Conservation (phyloP, 2,329 filamentous ascomycete genomes). For the Claviceps fusiformis region DNA sequence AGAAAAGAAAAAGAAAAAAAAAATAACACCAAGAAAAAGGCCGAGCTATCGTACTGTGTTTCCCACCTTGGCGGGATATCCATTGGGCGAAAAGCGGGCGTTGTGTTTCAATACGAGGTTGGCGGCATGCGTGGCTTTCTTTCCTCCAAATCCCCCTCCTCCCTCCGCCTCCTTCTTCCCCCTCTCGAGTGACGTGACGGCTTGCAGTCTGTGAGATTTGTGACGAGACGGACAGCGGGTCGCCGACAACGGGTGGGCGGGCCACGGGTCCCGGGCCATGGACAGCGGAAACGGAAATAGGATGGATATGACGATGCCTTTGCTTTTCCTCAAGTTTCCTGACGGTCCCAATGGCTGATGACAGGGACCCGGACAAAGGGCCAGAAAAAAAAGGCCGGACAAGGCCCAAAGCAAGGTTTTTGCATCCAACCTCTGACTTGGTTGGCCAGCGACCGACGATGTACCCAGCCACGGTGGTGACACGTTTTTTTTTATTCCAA, state of each 20-base stretch:
- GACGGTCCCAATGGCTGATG: too few relatives aligned
- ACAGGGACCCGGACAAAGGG: too few relatives aligned
- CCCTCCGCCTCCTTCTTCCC: background rate
- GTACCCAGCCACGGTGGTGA: background rate
- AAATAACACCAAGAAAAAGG: too few relatives aligned
- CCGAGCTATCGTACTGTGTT: background rate
- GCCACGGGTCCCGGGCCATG: too few relatives aligned
- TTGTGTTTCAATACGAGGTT: background rate
- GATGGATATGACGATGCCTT: too few relatives aligned
- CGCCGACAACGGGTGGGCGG: too few relatives aligned
- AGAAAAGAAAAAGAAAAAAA: too few relatives aligned
- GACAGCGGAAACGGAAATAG: too few relatives aligned
- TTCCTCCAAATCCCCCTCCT: background rate
- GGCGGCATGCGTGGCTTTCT: background rate
- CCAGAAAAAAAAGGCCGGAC: too few relatives aligned
- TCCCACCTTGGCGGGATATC: background rate
- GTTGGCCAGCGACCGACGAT: background rate
- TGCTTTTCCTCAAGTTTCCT: too few relatives aligned
- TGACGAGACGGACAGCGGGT: too few relatives aligned
- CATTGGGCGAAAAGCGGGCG: background rate
- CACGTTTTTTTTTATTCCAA: background rate
- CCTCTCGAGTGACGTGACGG: background rate
- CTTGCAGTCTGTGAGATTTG: background rate
- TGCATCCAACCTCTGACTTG: background rate
- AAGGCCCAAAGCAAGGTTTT: too few relatives aligned